Conservation (phyloP, 345 rosid species). For the Salix purpurea region DNA sequence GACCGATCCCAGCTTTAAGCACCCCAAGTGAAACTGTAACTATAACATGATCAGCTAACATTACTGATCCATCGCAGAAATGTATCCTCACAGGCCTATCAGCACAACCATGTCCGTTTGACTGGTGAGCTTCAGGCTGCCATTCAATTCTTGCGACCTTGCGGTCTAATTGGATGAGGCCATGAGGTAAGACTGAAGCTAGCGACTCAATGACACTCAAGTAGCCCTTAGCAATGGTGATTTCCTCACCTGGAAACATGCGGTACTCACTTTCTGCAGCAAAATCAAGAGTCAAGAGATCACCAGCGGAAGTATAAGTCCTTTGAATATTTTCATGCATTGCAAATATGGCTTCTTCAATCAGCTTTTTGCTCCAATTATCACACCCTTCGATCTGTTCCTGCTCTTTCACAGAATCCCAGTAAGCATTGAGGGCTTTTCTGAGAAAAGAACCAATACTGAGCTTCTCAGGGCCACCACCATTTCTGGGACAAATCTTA, state of each 20-base stretch:
- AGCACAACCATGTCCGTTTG: slow-evolving; percentile 31
- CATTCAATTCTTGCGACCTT: slow-evolving; percentile 68
- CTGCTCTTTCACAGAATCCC: slow-evolving; percentile 34
- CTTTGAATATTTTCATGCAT: slow-evolving; percentile 78
- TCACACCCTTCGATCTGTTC: slow-evolving; percentile 36
- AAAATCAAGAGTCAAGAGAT: slow-evolving; percentile 64
- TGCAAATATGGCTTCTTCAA: slow-evolving; percentile 69
- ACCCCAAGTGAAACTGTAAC: slow-evolving; percentile 91
- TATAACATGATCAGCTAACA: slow-evolving; percentile 80
- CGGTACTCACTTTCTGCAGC: slow-evolving; percentile 82
- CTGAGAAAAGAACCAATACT: slow-evolving; percentile 68
- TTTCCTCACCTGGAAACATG: slow-evolving; percentile 91
- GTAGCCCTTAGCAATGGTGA: slow-evolving; percentile 94
- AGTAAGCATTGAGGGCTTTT: slow-evolving; percentile 52
- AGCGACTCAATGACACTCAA: slow-evolving; percentile 54
- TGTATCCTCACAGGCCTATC: slow-evolving; percentile 63
- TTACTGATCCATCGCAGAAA: slow-evolving; percentile 72
- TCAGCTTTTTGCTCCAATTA: slow-evolving; percentile 47
- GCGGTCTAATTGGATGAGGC: slow-evolving; percentile 57
- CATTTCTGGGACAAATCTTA: slow-evolving; percentile 33
- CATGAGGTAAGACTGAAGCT: slow-evolving; percentile 73
- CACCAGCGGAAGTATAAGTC: slow-evolving; percentile 85
- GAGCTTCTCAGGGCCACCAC: slow-evolving; percentile 20
- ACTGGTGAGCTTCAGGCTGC: slow-evolving; percentile 37
- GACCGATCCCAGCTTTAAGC: slow-evolving; percentile 62